Evolutionary conservation across 2,329 filamentous ascomycete species (phyloP).

Genomic region (Sporothrix pallida): DNA sequence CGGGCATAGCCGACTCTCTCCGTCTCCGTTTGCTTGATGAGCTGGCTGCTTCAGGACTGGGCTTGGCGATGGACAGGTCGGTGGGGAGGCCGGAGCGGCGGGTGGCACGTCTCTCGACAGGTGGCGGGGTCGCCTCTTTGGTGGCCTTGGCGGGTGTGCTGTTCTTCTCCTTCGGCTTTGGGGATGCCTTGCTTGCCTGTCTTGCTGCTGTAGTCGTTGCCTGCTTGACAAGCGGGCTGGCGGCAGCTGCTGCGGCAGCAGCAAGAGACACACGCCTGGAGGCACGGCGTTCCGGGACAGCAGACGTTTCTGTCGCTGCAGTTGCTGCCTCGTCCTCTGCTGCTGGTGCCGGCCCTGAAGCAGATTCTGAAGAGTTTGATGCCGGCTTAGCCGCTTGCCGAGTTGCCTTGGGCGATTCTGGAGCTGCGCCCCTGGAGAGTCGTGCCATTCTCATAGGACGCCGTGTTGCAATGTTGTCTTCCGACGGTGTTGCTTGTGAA

Average conservation of each 20-base stretch:
- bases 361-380: not conserved
- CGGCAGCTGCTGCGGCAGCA: not conserved
- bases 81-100: slow-evolving; percentile 53
- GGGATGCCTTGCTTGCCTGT: not conserved
- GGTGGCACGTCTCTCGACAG: slow-evolving; percentile 48
- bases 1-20: slow-evolving; percentile 48
- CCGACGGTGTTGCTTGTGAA: not conserved
- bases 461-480: slow-evolving; percentile 28
- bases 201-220: not conserved
- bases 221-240: not conserved
- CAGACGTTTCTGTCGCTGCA: not conserved
- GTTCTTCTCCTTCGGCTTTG: slow-evolving; percentile 6
- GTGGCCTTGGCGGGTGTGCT: not conserved
- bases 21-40: slow-evolving; percentile 66
- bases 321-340: not conserved
- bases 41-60: slow-evolving; percentile 37
- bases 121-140: not conserved
- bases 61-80: slow-evolving; percentile 53
- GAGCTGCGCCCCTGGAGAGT: slow-evolving; percentile 2
- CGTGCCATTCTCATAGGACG: slow-evolving; percentile 33
- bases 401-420: slow-evolving; percentile 10
- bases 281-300: not conserved
- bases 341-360: slow-evolving; percentile 9
- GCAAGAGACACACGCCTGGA: slow-evolving; percentile 22
- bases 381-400: slow-evolving; percentile 1